Evolutionary conservation across 2,329 filamentous ascomycete genomes (phyloP).

Genomic region (Pseudovirgaria hyperparasitica): DNA sequence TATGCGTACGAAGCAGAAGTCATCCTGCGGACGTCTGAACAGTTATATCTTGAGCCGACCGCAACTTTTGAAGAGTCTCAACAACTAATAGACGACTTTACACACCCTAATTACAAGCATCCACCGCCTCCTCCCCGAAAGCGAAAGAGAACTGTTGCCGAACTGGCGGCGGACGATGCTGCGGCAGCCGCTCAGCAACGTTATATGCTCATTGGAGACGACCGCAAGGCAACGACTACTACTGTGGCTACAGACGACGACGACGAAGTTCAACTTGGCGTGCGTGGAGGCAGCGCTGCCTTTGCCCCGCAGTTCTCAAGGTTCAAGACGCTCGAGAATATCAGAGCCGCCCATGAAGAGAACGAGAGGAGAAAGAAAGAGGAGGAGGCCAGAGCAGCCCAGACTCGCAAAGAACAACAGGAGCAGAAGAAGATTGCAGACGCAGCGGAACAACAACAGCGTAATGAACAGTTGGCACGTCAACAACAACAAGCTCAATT

Average conservation of each 20-base stretch:
- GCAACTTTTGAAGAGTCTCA: slow-evolving; percentile 56
- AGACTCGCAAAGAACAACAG: slow-evolving; percentile 13
- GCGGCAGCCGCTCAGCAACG: slow-evolving; percentile 78
- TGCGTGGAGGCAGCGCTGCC: slow-evolving; percentile 50
- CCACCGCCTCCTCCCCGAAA: slow-evolving; percentile 73
- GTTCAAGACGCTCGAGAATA: slow-evolving; percentile 83
- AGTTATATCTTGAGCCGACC: slow-evolving; percentile 67
- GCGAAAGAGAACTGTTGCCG: slow-evolving; percentile 84
- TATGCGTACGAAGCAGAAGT: slow-evolving; percentile 66
- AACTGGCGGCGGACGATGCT: slow-evolving; percentile 90
- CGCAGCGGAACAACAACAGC: slow-evolving; percentile 11
- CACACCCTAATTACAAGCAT: slow-evolving; percentile 65
- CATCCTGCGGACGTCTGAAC: slow-evolving; percentile 58
- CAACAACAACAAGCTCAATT: slow-evolving; percentile 14
- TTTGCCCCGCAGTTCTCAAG: slow-evolving; percentile 81
- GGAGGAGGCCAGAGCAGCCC: slow-evolving; percentile 41
- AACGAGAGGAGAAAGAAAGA: slow-evolving; percentile 42
- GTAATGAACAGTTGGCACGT: too few species aligned
- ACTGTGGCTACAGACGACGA: slow-evolving; percentile 49
- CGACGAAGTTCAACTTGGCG: slow-evolving; percentile 46
- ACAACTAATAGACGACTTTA: slow-evolving; percentile 55
- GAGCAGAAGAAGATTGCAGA: slow-evolving; percentile 17
- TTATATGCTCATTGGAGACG: slow-evolving; percentile 87
- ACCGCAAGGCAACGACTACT: slow-evolving; percentile 53
- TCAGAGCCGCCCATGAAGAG: slow-evolving; percentile 65